Conservation (phyloP, 2,329 filamentous ascomycete genomes). For the Magnaporthales sp. region DNA sequence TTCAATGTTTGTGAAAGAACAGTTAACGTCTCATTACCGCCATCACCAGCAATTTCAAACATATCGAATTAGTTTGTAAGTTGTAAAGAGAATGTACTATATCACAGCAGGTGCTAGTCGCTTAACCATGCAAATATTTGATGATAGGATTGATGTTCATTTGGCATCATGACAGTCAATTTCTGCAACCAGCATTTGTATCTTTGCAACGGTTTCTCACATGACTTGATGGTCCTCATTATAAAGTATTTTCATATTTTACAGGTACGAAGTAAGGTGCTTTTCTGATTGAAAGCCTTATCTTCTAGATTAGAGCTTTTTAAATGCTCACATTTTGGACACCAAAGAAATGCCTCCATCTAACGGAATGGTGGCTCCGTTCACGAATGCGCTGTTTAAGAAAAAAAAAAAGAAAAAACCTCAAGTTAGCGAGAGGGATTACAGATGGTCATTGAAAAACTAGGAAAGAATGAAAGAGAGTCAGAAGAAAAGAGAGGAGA, state of each 20-base stretch:
- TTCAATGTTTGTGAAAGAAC: no score
- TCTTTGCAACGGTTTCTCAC: neutral
- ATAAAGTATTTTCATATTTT: neutral
- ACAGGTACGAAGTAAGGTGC: neutral
- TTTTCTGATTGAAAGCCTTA: neutral
- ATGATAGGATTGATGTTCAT: no score
- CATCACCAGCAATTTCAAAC: no score
- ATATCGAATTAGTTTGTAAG: no score
- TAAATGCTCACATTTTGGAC: constrained; percentile 31
- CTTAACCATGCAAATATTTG: no score
- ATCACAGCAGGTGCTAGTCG: no score
- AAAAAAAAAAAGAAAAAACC: constrained; percentile 5
- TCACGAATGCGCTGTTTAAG: constrained; percentile 41
- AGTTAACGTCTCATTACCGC: no score
- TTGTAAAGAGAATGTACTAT: no score
- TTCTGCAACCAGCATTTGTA: no score
- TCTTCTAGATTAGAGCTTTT: neutral
- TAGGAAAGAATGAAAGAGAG: no score
- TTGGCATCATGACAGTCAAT: no score
- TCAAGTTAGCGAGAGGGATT: neutral
- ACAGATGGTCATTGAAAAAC: neutral
- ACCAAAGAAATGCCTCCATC: constrained; percentile 47
- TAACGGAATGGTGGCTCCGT: constrained; percentile 54
- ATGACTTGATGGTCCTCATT: neutral
- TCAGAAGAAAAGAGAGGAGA: neutral